phyloP scores from a whole-genome alignment of 495 filamentous ascomycete species.

The Annulohypoxylon maeteangense region DNA sequence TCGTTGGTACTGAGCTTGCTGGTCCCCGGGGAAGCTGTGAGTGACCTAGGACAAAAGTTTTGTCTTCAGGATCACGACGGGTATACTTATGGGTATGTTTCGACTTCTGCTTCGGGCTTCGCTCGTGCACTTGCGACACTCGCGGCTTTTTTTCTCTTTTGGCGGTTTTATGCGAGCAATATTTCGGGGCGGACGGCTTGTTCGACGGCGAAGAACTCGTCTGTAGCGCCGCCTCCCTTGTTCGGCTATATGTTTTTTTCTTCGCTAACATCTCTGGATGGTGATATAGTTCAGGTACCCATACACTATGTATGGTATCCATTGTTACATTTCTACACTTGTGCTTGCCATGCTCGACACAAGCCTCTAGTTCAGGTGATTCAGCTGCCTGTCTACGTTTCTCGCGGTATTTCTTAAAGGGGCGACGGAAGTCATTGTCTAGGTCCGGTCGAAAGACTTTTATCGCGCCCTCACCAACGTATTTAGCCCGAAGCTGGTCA shows the following conservation, averaged over 20 bases:
- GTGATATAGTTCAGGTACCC: conserved; percentile 38
- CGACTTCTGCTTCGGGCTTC: neutral
- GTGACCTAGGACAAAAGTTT: neutral
- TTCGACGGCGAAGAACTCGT: conserved; percentile 9
- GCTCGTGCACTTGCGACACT: neutral
- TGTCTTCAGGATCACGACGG: neutral
- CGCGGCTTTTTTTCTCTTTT: neutral
- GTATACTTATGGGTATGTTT: neutral
- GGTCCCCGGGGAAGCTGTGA: conserved; percentile 17
- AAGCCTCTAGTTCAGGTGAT: conserved; percentile 2
- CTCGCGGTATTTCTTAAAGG: conserved; percentile 3
- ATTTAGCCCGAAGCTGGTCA: conserved; percentile 5
- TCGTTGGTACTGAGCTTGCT: neutral
- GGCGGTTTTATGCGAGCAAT: neutral
- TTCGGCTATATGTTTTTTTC: conserved; percentile 20
- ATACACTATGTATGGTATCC: conserved; percentile 15
- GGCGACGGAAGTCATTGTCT: conserved; percentile 3
- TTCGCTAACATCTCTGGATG: conserved; percentile 30
- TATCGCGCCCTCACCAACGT: conserved; percentile 34
- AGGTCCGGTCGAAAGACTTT: conserved; percentile 29
- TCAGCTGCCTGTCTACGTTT: conserved; percentile 9
- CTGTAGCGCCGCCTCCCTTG: conserved; percentile 20
- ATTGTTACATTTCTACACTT: neutral
- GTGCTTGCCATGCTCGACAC: neutral
- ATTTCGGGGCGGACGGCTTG: neutral